Evolutionary conservation across 2,329 filamentous ascomycete species (phyloP), one percentile per base, ranked within the genome.

Genomic region (Aspergillus aculeatus): DNA sequence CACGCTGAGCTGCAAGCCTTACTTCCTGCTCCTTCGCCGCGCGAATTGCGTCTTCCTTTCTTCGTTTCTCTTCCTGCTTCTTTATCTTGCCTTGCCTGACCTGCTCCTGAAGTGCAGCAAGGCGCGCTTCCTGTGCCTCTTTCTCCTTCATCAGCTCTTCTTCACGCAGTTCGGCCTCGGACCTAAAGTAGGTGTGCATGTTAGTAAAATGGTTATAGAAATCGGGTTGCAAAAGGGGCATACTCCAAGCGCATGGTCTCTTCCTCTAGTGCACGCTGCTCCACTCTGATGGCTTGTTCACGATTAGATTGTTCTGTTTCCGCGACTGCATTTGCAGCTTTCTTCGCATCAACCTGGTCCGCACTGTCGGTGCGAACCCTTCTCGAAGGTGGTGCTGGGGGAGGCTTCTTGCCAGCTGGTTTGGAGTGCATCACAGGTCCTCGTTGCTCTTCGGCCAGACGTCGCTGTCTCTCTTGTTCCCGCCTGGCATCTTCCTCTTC

Each of bases 31-130:
- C 91, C 75, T 92, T 94, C 7, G 92, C 86, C 67, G 95, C 91
- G 53, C 89, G 90, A 70, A 90, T 83, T 10, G 92, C 92, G 23
- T 92, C 94, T 79, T 96, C 93, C 81, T 92, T 95, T 68, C 86
- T 89, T 64, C 89, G 91, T 82, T 96, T 97, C 79, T 97, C 95
- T 75, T 99, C 95, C 67, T 96, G 90, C 77, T 96, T 98, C 82
- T 92, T 94, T 55, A 98, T 80, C 80, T 98, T 99, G 69, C 93
- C 92, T 72, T 93, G 91, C 64, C 88, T 89, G 55, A 98, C 92
- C 76, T 97, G 92, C 73, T 98, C 92, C 76, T 99, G 93, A 9
- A 99, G 85, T 16, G 92, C 92, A 73, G 88, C 91, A 24, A 98
- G 84, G 54, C 93, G 91, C 63, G 90, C 90, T 68, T 90, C 87